Percentiles rank a stretch among this genome's conserved stretches.
phyloP scores from a whole-genome alignment of 2,329 filamentous ascomycete genomes.

The Fusarium clavum region DNA sequence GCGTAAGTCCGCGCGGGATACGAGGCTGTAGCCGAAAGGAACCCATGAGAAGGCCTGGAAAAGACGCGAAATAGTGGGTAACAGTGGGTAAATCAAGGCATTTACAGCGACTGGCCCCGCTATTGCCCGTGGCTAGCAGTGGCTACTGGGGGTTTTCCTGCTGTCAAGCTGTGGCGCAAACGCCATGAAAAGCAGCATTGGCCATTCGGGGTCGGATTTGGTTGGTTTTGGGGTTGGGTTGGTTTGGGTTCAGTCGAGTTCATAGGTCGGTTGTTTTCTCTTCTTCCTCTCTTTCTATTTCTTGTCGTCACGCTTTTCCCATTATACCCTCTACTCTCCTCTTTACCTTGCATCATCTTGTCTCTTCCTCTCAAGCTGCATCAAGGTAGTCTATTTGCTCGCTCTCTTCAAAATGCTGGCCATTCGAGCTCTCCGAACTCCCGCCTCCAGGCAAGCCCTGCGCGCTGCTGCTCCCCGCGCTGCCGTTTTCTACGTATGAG shows the following conservation, averaged over 20 bases:
- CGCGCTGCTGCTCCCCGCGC: constrained; percentile 73
- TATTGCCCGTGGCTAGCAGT: constrained; percentile 28
- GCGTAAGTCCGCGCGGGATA: constrained; percentile 48
- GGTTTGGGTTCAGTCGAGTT: constrained; percentile 1
- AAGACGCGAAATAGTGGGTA: constrained; percentile 46
- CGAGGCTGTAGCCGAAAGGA: constrained; percentile 46
- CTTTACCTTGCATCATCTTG: constrained; percentile 33
- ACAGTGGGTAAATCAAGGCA: constrained; percentile 27
- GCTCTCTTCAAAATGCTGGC: constrained; percentile 77
- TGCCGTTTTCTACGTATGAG: constrained; percentile 55
- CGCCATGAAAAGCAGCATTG: constrained; percentile 36
- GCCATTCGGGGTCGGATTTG: constrained; percentile 37
- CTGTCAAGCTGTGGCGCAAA: constrained; percentile 38
- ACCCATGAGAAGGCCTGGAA: constrained; percentile 32
- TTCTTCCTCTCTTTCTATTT: constrained; percentile 30
- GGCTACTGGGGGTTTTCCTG: constrained; percentile 1
- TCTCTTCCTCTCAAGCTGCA: constrained; percentile 37
- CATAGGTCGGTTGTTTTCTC: constrained; percentile 26
- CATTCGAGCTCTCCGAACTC: constrained; percentile 80
- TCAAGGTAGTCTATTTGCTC: constrained; percentile 25
- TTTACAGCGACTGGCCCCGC: constrained; percentile 13
- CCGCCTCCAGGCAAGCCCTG: constrained; percentile 82
- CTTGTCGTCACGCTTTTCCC: constrained; percentile 27
- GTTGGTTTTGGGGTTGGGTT: constrained; percentile 33
- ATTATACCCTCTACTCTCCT: constrained; percentile 31